A percentile compares a stretch with the other conserved stretches of the same genome.
These are phyloP conservation scores for Agaricales sp. DNA, from an alignment of 1,284 basidiomycete genomes.

Conservation along the genomic window DNA sequence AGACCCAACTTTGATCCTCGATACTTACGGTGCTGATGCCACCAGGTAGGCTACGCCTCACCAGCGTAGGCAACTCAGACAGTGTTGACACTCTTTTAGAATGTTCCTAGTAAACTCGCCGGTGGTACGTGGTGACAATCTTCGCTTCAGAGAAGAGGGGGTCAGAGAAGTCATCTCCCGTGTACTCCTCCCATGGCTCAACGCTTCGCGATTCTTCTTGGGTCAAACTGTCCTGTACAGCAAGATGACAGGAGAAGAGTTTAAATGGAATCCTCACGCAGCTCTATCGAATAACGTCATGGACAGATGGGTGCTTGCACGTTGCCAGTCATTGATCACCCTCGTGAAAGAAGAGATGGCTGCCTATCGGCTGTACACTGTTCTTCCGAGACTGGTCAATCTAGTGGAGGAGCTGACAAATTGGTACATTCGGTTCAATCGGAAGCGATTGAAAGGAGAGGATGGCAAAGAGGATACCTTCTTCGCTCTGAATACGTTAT, in stretches of 20 bases:
- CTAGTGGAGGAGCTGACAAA: slow-evolving; percentile 97
- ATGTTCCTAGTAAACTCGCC: slow-evolving; percentile 99
- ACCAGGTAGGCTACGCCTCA: slow-evolving; percentile 49
- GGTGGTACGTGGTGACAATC: slow-evolving; percentile 95
- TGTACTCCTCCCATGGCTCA: slow-evolving; percentile 97
- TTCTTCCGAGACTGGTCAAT: slow-evolving; percentile 89
- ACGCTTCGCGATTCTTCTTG: slow-evolving; percentile 98
- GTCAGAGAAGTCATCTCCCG: slow-evolving; percentile 94
- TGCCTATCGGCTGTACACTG: slow-evolving; percentile 96
- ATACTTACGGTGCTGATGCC: slow-evolving; percentile 93
- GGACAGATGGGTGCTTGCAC: slow-evolving; percentile 97
- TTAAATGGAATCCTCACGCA: slow-evolving; percentile 83
- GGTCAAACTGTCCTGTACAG: slow-evolving; percentile 88
- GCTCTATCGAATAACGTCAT: slow-evolving; percentile 89
- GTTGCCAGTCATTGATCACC: slow-evolving; percentile 93
- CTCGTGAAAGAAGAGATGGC: slow-evolving; percentile 93
- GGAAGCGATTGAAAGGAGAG: slow-evolving; percentile 92
- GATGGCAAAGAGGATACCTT: slow-evolving; percentile 86
- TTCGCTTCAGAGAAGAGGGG: slow-evolving; percentile 96
- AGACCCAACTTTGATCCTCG: slow-evolving; percentile 89
- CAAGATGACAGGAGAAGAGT: slow-evolving; percentile 73
- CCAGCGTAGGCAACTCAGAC: neutral
- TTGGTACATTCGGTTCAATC: slow-evolving; percentile 99
- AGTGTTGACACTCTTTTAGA: slow-evolving; percentile 24
- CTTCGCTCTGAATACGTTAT: slow-evolving; percentile 89